phyloP scores from a whole-genome alignment of 352 stramenopile genomes.

The Bremia lactucae region DNA sequence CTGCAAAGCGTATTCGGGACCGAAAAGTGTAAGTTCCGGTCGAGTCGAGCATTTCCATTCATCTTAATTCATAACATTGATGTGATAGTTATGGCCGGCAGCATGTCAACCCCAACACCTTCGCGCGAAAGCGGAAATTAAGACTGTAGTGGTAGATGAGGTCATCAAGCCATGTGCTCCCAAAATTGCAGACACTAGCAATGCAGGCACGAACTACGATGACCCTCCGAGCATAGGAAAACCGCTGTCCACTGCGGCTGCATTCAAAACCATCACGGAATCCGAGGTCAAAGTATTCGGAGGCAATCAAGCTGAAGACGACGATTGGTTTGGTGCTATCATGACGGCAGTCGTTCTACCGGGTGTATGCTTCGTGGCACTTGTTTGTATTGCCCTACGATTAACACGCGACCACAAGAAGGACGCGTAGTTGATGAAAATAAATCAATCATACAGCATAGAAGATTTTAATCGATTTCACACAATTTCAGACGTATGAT shows the following conservation, averaged over 20 bases:
- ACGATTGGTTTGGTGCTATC: conserved; percentile 7
- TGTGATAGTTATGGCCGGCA: conserved; percentile 26
- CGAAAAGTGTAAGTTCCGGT: conserved; percentile 23
- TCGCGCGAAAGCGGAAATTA: conserved; percentile 30
- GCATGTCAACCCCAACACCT: conserved; percentile 57
- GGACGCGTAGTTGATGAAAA: conserved; percentile 29
- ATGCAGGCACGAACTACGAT: conserved; percentile 27
- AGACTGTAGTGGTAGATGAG: conserved; percentile 23
- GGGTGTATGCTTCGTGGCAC: conserved; percentile 34
- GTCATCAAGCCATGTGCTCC: conserved; percentile 58
- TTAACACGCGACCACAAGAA: conserved; percentile 72
- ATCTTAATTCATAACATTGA: conserved; percentile 1
- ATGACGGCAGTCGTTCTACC: conserved; percentile 39
- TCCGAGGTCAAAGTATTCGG: conserved; percentile 30
- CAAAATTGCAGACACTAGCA: conserved; percentile 39
- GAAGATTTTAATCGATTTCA: not conserved
- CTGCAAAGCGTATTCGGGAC: conserved; percentile 57
- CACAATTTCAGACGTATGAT: conserved; percentile 9
- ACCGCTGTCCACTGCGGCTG: conserved; percentile 18
- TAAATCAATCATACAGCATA: too few relatives aligned
- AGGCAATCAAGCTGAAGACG: conserved; percentile 19
- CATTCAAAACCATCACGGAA: conserved; percentile 25
- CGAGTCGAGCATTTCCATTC: not conserved
- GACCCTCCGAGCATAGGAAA: conserved; percentile 57
- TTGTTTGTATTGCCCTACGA: conserved; percentile 39